Evolutionary conservation across 2,329 filamentous ascomycete genomes (phyloP).

Genomic region (Didymella segeticola): DNA sequence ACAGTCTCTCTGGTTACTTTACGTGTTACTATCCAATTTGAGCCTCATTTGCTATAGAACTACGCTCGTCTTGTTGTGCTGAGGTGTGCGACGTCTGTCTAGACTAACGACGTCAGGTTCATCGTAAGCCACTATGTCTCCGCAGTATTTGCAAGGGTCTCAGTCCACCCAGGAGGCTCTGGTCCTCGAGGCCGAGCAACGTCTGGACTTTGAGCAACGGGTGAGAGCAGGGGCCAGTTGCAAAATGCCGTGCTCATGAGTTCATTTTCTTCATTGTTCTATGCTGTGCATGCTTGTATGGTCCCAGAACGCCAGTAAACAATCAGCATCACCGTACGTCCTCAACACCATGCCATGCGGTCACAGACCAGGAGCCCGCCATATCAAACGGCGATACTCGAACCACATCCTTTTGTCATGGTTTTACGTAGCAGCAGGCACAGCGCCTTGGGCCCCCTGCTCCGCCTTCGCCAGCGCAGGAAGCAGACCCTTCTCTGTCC

Average conservation of each 20-base stretch:
- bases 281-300: constrained; percentile 13
- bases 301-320: constrained; percentile 8
- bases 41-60: constrained; percentile 42
- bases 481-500: constrained; percentile 87
- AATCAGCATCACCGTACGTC: neutral
- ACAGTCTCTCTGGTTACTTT: constrained; percentile 47
- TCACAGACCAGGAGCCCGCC: constrained; percentile 7
- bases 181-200: constrained; percentile 3
- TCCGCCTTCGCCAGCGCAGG: constrained; percentile 54
- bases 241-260: neutral
- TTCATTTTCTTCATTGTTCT: constrained; percentile 18
- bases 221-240: too few relatives aligned
- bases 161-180: constrained; percentile 5
- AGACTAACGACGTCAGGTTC: neutral
- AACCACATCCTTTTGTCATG: neutral
- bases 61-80: neutral
- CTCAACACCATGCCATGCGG: neutral
- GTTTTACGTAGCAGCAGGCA: constrained; percentile 22
- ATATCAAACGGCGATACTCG: constrained; percentile 18
- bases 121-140: constrained; percentile 3
- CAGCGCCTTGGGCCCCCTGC: constrained; percentile 23
- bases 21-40: constrained; percentile 49
- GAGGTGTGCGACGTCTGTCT: neutral
- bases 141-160: constrained; percentile 9
- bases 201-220: neutral